Evolutionary conservation across 306 rosid genomes (phyloP).

Genomic region (Argentina anserina): DNA sequence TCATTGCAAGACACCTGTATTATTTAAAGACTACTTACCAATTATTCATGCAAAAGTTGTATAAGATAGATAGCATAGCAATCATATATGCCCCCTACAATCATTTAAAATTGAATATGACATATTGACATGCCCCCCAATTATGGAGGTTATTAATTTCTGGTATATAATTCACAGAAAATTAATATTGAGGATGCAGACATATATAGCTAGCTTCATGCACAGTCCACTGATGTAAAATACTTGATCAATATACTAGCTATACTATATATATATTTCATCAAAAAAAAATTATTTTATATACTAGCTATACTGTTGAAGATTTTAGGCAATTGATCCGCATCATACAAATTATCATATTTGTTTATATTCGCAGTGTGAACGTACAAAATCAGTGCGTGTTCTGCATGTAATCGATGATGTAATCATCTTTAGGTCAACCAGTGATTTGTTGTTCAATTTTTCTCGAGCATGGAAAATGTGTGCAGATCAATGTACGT

Average conservation of each 20-base stretch:
- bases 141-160: slow-evolving; percentile 10
- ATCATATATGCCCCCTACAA: background rate
- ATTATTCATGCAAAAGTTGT: slow-evolving; percentile 5
- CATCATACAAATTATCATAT: background rate
- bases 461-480: background rate
- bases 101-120: background rate
- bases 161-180: background rate
- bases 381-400: background rate
- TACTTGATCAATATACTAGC: background rate
- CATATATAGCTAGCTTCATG: background rate
- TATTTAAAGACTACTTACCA: slow-evolving; percentile 7
- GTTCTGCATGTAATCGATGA: slow-evolving; percentile 7
- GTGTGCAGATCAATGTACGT: background rate
- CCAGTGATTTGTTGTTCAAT: background rate
- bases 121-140: background rate
- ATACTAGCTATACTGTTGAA: too few species aligned
- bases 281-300: too few species aligned
- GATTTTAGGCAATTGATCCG: background rate
- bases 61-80: background rate
- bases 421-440: background rate
- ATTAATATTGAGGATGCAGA: background rate
- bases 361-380: background rate
- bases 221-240: background rate
- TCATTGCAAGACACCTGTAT: slow-evolving; percentile 11
- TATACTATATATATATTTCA: too few species aligned